Evolutionary conservation across 2,329 filamentous ascomycete species (phyloP).

Genomic region (Coniella vitis): DNA sequence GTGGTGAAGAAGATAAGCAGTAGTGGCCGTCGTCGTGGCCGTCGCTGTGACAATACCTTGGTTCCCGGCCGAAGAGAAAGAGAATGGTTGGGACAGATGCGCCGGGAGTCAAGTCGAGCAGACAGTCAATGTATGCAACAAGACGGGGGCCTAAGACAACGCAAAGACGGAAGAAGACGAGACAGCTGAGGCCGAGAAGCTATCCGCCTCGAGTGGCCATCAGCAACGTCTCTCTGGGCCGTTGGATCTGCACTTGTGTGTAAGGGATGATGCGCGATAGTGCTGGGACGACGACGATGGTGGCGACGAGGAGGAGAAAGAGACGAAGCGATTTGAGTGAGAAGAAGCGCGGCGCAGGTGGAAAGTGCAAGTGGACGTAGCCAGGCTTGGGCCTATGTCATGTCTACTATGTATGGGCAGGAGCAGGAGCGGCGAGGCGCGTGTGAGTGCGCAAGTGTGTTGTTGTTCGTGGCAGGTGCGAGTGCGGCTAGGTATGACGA

Average conservation of each 20-base stretch:
- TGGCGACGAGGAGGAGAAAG: no score
- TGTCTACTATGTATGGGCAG: no score
- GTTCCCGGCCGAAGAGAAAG: slow-evolving; percentile 1
- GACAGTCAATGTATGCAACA: neutral
- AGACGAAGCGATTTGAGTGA: no score
- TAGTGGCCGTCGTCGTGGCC: neutral
- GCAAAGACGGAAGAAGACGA: slow-evolving; percentile 7
- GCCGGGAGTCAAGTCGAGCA: slow-evolving; percentile 1
- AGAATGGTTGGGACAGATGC: slow-evolving; percentile 3
- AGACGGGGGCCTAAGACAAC: neutral
- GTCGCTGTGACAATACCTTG: neutral
- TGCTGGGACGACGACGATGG: no score
- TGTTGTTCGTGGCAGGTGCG: neutral
- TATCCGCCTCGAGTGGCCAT: slow-evolving; percentile 16
- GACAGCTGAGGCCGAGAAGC: slow-evolving; percentile 15
- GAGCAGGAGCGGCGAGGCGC: no score
- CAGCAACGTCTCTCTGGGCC: slow-evolving; percentile 1
- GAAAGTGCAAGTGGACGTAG: no score
- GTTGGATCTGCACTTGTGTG: no score
- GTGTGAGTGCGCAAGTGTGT: neutral
- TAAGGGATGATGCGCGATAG: no score
- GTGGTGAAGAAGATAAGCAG: neutral
- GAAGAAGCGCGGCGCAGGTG: no score
- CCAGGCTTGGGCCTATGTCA: no score
- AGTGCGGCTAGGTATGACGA: no score